phyloP scores from a whole-genome alignment of 805 yeast species.

The Barnettozyma sucrosica region DNA sequence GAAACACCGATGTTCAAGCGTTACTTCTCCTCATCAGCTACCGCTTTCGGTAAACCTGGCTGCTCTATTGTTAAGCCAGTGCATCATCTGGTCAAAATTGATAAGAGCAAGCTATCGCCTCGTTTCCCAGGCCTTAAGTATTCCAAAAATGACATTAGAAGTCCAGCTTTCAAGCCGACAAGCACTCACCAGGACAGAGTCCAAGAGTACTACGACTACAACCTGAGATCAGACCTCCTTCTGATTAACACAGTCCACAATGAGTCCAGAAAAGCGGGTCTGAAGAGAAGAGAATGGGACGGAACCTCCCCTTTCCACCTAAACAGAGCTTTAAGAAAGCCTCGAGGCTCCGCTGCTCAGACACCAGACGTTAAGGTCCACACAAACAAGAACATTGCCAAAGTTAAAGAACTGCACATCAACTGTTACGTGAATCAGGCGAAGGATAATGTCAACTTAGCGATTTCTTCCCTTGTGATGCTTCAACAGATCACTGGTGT shows the following conservation, averaged over 20 bases:
- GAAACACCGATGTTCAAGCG: slow-evolving; percentile 12
- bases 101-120: slow-evolving; percentile 70
- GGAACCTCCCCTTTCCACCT: slow-evolving; percentile 83
- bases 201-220: slow-evolving; percentile 66
- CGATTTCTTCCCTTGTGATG: slow-evolving; percentile 71
- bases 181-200: slow-evolving; percentile 77
- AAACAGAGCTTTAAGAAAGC: slow-evolving; percentile 72
- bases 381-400: slow-evolving; percentile 66
- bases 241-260: slow-evolving; percentile 73
- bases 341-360: slow-evolving; percentile 68
- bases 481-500: slow-evolving; percentile 92
- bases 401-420: slow-evolving; percentile 57
- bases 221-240: slow-evolving; percentile 69
- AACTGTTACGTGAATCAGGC: slow-evolving; percentile 76
- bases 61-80: slow-evolving; percentile 83
- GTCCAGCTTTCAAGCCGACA: slow-evolving; percentile 72
- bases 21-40: slow-evolving; percentile 20
- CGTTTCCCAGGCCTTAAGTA: slow-evolving; percentile 61
- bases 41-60: slow-evolving; percentile 40
- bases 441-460: slow-evolving; percentile 61
- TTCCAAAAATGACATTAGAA: slow-evolving; percentile 68
- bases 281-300: slow-evolving; percentile 78
- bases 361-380: slow-evolving; percentile 70
- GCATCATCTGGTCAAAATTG: slow-evolving; percentile 78
- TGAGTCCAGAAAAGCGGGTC: slow-evolving; percentile 47